These are phyloP conservation scores for Phytophthora idaei DNA, from an alignment of 352 stramenopile species.

Conservation along the genomic window DNA sequence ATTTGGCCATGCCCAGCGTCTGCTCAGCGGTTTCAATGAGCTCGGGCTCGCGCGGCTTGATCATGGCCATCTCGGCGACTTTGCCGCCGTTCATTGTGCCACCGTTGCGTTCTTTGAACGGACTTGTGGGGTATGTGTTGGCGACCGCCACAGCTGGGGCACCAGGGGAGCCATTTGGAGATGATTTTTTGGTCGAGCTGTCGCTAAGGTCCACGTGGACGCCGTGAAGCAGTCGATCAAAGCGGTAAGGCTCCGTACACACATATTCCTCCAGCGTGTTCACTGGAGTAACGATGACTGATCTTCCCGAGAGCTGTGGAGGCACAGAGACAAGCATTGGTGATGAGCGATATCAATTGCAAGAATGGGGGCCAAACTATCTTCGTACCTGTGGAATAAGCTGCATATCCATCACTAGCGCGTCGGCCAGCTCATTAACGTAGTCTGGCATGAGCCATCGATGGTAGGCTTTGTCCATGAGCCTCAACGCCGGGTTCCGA, in stretches of 20 bases:
- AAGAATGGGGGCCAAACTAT: conserved; percentile 6
- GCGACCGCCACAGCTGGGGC: conserved; percentile 18
- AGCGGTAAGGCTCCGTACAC: conserved; percentile 49
- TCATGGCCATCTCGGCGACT: conserved; percentile 41
- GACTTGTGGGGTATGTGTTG: conserved; percentile 31
- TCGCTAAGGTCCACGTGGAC: conserved; percentile 53
- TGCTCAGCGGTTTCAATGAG: conserved; percentile 68
- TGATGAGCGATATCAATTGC: conserved; percentile 1
- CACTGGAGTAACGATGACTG: conserved; percentile 37
- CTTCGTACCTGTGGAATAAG: conserved; percentile 44
- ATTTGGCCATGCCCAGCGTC: conserved; percentile 76
- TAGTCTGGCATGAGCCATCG: conserved; percentile 57
- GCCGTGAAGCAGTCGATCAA: conserved; percentile 49
- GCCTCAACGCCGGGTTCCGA: conserved; percentile 50
- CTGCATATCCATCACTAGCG: conserved; percentile 55
- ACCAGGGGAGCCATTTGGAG: conserved; percentile 20
- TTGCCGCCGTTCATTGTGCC: conserved; percentile 46
- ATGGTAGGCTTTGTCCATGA: conserved; percentile 71
- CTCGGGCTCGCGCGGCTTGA: conserved; percentile 46
- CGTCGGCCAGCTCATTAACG: conserved; percentile 46
- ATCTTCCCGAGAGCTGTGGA: conserved; percentile 26
- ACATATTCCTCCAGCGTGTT: conserved; percentile 66
- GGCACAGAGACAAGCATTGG: conserved; percentile 2
- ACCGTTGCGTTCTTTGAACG: conserved; percentile 58
- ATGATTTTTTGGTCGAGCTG: conserved; percentile 23